A percentile compares a stretch with the other conserved stretches of the same genome.
These are phyloP conservation scores for Picochlorum sp. DNA, from an alignment of 139 green algal species.

Conservation along the genomic window DNA sequence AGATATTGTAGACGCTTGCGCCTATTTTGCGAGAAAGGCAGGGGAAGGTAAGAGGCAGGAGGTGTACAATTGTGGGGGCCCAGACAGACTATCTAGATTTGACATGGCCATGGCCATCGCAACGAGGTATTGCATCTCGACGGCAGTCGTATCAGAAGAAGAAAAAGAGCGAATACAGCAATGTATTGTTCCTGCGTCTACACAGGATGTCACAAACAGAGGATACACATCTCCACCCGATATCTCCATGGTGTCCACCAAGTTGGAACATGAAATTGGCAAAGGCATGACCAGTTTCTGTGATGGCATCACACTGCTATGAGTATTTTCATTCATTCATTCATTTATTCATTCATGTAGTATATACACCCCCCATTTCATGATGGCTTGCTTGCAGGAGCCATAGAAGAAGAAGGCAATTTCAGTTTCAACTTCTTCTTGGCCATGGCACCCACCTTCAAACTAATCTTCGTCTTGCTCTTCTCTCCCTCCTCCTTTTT, in stretches of 20 bases:
- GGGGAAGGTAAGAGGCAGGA: not conserved
- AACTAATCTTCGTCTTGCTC: constrained; percentile 5
- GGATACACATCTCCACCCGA: constrained; percentile 20
- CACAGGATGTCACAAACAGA: constrained; percentile 1
- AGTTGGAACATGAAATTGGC: not conserved
- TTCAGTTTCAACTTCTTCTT: not conserved
- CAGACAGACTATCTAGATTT: constrained; percentile 43
- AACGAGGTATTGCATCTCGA: not conserved
- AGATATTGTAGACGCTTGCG: constrained; percentile 40
- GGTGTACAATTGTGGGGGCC: constrained; percentile 36
- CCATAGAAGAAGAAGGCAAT: not conserved
- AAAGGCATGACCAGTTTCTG: not conserved
- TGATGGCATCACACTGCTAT: not conserved
- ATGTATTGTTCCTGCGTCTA: too few relatives aligned
- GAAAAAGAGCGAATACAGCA: too few relatives aligned
- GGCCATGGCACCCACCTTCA: not conserved
- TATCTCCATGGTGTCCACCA: constrained; percentile 2
- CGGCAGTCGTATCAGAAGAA: too few relatives aligned
- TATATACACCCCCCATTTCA: too few relatives aligned
- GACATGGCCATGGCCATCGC: constrained; percentile 43
- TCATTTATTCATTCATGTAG: too few relatives aligned
- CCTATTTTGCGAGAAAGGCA: constrained; percentile 11
- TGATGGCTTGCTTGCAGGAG: not conserved
- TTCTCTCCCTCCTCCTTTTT: not conserved
- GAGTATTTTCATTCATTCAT: not conserved